A percentile compares a stretch with the other conserved stretches of the same genome.
These are phyloP conservation scores for Pterula multifida DNA, from an alignment of 1,284 basidiomycete species.

Conservation along the genomic window DNA sequence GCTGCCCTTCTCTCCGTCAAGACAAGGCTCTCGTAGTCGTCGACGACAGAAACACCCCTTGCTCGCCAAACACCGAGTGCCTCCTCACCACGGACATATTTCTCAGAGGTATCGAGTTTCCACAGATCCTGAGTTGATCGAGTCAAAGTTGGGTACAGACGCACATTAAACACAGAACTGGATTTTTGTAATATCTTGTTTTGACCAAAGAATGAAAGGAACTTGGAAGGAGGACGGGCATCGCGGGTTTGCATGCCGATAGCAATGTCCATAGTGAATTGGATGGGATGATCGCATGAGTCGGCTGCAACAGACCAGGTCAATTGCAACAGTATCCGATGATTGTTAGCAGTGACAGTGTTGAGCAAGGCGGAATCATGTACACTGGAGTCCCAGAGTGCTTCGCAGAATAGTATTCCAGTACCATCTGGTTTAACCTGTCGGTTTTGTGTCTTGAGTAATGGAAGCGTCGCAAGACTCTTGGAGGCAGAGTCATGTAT, in stretches of 20 bases:
- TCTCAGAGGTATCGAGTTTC: conserved; percentile 88
- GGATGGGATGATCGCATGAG: conserved; percentile 70
- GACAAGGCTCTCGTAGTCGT: conserved; percentile 69
- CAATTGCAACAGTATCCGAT: conserved; percentile 72
- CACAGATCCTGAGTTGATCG: conserved; percentile 85
- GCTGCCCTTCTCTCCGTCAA: conserved; percentile 64
- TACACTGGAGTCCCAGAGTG: conserved; percentile 88
- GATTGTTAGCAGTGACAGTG: conserved; percentile 66
- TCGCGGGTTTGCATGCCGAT: conserved; percentile 82
- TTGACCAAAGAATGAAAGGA: conserved; percentile 67
- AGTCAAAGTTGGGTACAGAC: conserved; percentile 75
- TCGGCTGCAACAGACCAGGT: conserved; percentile 76
- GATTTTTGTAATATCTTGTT: conserved; percentile 65
- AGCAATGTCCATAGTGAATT: conserved; percentile 81
- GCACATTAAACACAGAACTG: conserved; percentile 72
- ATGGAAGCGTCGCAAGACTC: conserved; percentile 54
- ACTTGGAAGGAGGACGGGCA: conserved; percentile 69
- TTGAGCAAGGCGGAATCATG: conserved; percentile 86
- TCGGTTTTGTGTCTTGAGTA: conserved; percentile 60
- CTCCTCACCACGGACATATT: conserved; percentile 90
- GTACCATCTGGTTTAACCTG: conserved; percentile 79
- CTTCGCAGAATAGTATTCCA: conserved; percentile 53
- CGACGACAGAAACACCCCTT: conserved; percentile 76
- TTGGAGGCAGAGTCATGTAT: conserved; percentile 65
- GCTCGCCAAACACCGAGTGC: conserved; percentile 75